Evolutionary conservation across 1,284 basidiomycete genomes (phyloP), one percentile per base, ranked within the genome.

Genomic region (Rhodotorula sp.): DNA sequence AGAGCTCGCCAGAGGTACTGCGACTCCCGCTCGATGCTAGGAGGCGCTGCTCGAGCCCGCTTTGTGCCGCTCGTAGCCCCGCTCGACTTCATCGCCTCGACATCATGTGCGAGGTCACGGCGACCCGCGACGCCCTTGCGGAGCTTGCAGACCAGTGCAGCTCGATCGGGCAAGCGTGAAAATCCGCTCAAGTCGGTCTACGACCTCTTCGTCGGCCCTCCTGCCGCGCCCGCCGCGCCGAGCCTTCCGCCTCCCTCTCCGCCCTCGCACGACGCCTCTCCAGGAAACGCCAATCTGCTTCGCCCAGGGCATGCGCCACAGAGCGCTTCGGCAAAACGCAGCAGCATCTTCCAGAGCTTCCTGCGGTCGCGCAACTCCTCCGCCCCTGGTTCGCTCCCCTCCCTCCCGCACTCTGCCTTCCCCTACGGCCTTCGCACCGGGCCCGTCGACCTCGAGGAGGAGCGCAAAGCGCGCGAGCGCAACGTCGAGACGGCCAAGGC

Each of bases 401-500:
- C 17, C 17, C 48, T 16, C 34, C 34, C 34, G 34, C 34, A 34
- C 34, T 3, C 34, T 34, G 34, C 34, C 34, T 34, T 34, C 34
- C 34, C 34, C 34, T 34, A 34, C 34, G 34, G 34, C 34, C 34
- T 34, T 5, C 34, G 34, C 34, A 34, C 34, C 34, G 34, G 34
- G 3, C 34, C 34, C 21, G 64, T 65, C 56, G 64, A 58, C 49
- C 56, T 59, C 42, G 66, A 67, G 34, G 66, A 64, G 21, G 62
- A 71, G 27, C 59, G 63, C 23, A 23, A 27, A 17, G 41, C 45
- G 34, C 41, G 62, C 42, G 70, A 71, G 50, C 45, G 71, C 17
- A 68, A 70, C 16, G 48, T 61, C 53, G 71, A 72, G 58, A 75
- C 62, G 56, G 66, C 61, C 44, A 67, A 68, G 55, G 71, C 74